Base-by-base conservation (phyloP, 2,329 filamentous ascomycete species). In the Penicillium sp. region DNA sequence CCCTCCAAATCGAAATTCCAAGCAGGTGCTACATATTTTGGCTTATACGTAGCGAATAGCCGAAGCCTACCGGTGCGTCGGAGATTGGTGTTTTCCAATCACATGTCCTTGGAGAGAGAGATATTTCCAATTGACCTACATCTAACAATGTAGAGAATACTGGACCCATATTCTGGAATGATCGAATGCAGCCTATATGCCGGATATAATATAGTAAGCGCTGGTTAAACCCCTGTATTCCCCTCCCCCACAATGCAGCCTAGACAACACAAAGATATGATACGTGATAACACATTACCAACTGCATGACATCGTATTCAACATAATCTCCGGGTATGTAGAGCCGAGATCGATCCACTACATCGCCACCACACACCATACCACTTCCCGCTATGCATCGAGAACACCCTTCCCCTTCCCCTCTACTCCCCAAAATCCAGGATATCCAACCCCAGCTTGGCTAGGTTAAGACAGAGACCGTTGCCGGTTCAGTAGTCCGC, bases 401-500 rank as follows among this genome's bases (percentile, higher is more conserved):
- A 29, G 0, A 45, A 10, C 17, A 10, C 6, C 17, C 8, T 8
- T 10, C 9, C 1, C 37, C 37, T 19, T 10, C 9, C 2, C 37
- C 37, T 19, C 37, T 12, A 15, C 13, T 10, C 19, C 6, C 19
- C n/a, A 7, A 23, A 13, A 47, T 9, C 15, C 33, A 23, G 15
- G 15, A 43, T n/a, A 41, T 13, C 35, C n/a, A 27, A 33, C 27
- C 6, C 35, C 33, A 37, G 21, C 21, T 17, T n/a, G 9, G 15
- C 41, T 56, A 56, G 27, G 17, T 31, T 13, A 63, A 19, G 23
- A 62, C 54, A 38, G 61, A 59, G 21, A 5, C 27, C 4, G 59
- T 63, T 4, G 61, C 58, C 15, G 61, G 57, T 42, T 54, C 57
- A 19, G 45, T 40, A 13, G 61, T 63, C 23, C 61, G 48, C 37